phyloP scores from a whole-genome alignment of 306 rosid genomes.

The Begonia masoniana region DNA sequence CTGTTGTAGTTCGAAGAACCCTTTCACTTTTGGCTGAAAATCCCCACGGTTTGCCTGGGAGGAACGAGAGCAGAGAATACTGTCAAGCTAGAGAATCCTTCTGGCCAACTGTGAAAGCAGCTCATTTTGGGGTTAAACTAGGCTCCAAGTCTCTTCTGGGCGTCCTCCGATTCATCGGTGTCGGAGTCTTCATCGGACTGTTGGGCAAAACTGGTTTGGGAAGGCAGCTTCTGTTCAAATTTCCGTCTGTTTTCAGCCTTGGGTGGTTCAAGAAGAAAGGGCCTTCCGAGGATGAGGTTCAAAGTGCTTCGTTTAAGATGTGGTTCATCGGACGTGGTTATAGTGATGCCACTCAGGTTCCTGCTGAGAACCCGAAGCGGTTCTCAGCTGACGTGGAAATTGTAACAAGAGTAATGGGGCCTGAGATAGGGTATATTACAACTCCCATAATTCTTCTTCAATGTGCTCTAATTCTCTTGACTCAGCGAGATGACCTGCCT shows the following conservation, averaged over 20 bases:
- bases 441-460: conserved; percentile 73
- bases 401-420: conserved; percentile 69
- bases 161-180: conserved; percentile 19
- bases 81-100: conserved; percentile 40
- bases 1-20: conserved; percentile 59
- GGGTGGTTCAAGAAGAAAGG: conserved; percentile 71
- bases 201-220: conserved; percentile 44
- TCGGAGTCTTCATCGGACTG: conserved; percentile 49
- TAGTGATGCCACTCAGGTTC: conserved; percentile 23
- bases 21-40: conserved; percentile 47
- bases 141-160: conserved; percentile 49
- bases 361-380: conserved; percentile 28
- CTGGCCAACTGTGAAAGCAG: conserved; percentile 67
- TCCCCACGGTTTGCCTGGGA: conserved; percentile 54
- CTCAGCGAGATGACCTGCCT: conserved; percentile 51
- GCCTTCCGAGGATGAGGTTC: conserved; percentile 66
- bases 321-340: conserved; percentile 80
- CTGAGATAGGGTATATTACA: conserved; percentile 76
- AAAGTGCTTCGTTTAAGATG: conserved; percentile 72
- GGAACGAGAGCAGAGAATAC: conserved; percentile 37
- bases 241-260: conserved; percentile 64
- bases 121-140: conserved; percentile 65
- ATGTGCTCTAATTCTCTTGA: conserved; percentile 58
- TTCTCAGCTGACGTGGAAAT: conserved; percentile 71
- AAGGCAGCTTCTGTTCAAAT: conserved; percentile 66